Evolutionary conservation across 768 basidiomycete genomes (phyloP).

Genomic region (Suillus hirtellus): DNA sequence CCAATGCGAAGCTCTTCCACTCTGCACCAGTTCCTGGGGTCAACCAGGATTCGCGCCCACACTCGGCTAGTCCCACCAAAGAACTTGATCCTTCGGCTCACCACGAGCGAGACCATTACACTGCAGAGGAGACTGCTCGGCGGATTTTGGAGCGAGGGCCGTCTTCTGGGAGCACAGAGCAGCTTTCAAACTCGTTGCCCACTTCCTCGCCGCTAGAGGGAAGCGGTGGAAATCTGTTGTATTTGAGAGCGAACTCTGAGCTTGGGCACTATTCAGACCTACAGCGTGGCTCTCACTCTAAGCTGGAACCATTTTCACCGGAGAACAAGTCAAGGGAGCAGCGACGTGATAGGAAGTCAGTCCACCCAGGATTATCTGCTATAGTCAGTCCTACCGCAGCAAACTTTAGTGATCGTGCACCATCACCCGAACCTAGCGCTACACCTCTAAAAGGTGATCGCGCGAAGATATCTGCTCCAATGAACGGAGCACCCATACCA

Average conservation of each 20-base stretch:
- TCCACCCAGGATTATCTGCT: slow-evolving; percentile 56
- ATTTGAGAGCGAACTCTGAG: slow-evolving; percentile 72
- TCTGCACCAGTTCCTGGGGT: slow-evolving; percentile 34
- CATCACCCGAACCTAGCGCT: slow-evolving; percentile 51
- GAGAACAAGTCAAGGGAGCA: slow-evolving; percentile 54
- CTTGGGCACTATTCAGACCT: slow-evolving; percentile 79
- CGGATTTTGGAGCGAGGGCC: slow-evolving; percentile 48
- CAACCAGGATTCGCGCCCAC: slow-evolving; percentile 21
- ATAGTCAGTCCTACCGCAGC: slow-evolving; percentile 44
- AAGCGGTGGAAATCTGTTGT: slow-evolving; percentile 29
- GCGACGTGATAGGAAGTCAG: slow-evolving; percentile 60
- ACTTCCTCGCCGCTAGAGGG: slow-evolving; percentile 45
- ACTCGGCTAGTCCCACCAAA: slow-evolving; percentile 56
- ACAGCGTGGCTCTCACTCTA: slow-evolving; percentile 30
- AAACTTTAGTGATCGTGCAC: slow-evolving; percentile 36
- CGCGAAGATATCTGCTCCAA: slow-evolving; percentile 87
- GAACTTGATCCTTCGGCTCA: slow-evolving; percentile 49
- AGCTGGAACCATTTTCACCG: slow-evolving; percentile 48
- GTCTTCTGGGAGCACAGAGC: slow-evolving; percentile 48
- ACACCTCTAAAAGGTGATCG: slow-evolving; percentile 60
- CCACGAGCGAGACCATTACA: slow-evolving; percentile 27
- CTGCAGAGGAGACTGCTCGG: slow-evolving; percentile 32
- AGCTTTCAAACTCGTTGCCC: slow-evolving; percentile 63
- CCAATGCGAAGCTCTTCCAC: slow-evolving; percentile 62
- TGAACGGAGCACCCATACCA: slow-evolving; percentile 83